Percentiles rank a stretch among this genome's conserved stretches.
These are phyloP conservation scores for Leucocoprinus birnbaumii DNA, from an alignment of 768 basidiomycete species.

Conservation along the genomic window DNA sequence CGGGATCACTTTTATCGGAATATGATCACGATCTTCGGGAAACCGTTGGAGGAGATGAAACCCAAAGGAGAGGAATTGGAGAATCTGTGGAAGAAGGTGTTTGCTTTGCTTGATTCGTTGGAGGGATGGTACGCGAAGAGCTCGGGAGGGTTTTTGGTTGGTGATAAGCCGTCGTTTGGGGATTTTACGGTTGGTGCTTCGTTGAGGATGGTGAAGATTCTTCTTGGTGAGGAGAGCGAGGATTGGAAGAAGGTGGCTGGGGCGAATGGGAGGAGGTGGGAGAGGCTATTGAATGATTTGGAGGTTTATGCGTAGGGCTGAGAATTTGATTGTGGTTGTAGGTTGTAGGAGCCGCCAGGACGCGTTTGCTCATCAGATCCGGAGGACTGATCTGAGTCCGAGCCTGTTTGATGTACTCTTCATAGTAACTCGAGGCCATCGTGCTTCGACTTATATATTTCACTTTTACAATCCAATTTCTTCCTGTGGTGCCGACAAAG, in stretches of 20 bases:
- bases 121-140: slow-evolving; percentile 14
- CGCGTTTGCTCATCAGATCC: no score
- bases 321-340: background rate
- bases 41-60: background rate
- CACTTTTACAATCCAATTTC: no score
- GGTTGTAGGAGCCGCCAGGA: no score
- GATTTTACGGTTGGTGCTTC: slow-evolving; percentile 34
- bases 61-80: background rate
- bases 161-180: slow-evolving; percentile 21
- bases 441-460: no score
- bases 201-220: slow-evolving; percentile 24
- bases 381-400: no score
- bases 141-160: slow-evolving; percentile 9
- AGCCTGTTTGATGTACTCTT: no score
- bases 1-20: slow-evolving; percentile 4
- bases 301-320: slow-evolving; percentile 11
- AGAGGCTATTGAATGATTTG: slow-evolving; percentile 22
- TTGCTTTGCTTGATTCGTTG: slow-evolving; percentile 14
- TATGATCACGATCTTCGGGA: background rate
- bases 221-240: slow-evolving; percentile 30
- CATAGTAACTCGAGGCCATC: no score
- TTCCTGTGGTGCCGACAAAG: no score
- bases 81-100: slow-evolving; percentile 19
- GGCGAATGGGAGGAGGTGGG: slow-evolving; percentile 37
- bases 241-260: slow-evolving; percentile 34